Base-by-base conservation (phyloP, 495 filamentous ascomycete genomes). In the Sabuloglossum arenarium region DNA sequence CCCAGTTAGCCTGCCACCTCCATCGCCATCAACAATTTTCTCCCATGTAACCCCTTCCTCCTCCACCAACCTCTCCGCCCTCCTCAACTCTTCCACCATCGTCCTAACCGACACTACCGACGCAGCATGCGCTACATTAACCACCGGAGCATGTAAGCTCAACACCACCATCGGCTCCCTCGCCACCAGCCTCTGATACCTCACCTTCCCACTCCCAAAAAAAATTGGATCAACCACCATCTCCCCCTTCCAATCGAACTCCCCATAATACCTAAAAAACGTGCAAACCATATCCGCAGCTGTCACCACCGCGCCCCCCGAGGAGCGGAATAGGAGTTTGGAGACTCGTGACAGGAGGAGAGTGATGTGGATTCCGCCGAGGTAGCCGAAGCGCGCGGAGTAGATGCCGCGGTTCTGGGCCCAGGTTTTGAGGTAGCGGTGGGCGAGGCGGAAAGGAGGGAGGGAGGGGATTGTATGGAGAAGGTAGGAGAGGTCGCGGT, bases 251-350 rank as follows among this genome's bases (percentile, higher is more conserved):
- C 73, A 82, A 56, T 77, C 63, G 58, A 80, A 79, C 23, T 58
- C 45, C 6, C 78, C 67, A 60, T 81, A 82, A 60, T 80, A 71
- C n/a, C 64, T 37, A 62, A 78, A 80, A 66, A 82, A 82, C 16
- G 71, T 67, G 9, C 60, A 59, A 5, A 79, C 43, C 10, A 79
- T 61, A 42, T 71, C 68, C 14, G 69, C 62, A 14, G 70, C 64
- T 6, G 70, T 65, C 25, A 68, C n/a, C n/a, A n/a, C n/a, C n/a
- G n/a, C 12, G 24, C 55, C 57, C 2, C 56, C 46, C 3, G 54
- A n/a, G 3, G 59, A 58, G 28, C 54, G 51, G 16, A 68, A 60
- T 3, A 78, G 57, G 1, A 72, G 66, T 60, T 80, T 81, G 61
- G 65, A 69, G 0, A 80, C 67, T 27, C 71, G 68, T 5, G 71